A percentile compares a stretch with the other conserved stretches of the same genome.
Conservation (phyloP, 192 early-diverging fungal genomes). For the Backusella liffmaniae region DNA sequence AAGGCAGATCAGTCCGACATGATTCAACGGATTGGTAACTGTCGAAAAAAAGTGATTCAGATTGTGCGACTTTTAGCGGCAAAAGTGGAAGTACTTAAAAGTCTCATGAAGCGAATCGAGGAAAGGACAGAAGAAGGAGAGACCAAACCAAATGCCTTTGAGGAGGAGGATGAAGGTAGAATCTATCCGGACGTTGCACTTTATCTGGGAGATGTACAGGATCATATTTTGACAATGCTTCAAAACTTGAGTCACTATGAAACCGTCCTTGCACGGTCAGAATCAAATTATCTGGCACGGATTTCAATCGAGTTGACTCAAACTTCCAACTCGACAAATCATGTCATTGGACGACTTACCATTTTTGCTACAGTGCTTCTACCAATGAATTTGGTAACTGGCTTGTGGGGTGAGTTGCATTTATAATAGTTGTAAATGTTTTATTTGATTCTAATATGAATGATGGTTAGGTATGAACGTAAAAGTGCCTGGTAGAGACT, state of each 20-base stretch:
- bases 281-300: conserved; percentile 76
- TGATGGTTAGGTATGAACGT: conserved; percentile 28
- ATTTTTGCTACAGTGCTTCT: conserved; percentile 85
- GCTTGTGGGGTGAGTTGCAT: conserved; percentile 56
- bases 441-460: not conserved
- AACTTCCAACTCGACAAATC: conserved; percentile 81
- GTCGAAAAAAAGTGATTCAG: conserved; percentile 70
- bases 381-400: conserved; percentile 92
- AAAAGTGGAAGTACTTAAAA: conserved; percentile 71
- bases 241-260: conserved; percentile 79
- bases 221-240: conserved; percentile 78
- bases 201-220: conserved; percentile 80
- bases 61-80: conserved; percentile 61
- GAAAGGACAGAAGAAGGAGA: conserved; percentile 26
- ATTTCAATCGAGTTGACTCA: conserved; percentile 76
- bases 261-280: conserved; percentile 65
- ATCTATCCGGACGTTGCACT: conserved; percentile 60
- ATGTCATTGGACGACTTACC: conserved; percentile 86
- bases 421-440: not conserved
- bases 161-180: not conserved
- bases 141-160: not conserved
- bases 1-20: conserved; percentile 55
- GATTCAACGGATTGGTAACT: conserved; percentile 69
- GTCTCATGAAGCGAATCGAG: conserved; percentile 59
- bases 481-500: conserved; percentile 31